Base-by-base conservation (phyloP, 352 stramenopile species). In the Globisporangium barbulae region DNA sequence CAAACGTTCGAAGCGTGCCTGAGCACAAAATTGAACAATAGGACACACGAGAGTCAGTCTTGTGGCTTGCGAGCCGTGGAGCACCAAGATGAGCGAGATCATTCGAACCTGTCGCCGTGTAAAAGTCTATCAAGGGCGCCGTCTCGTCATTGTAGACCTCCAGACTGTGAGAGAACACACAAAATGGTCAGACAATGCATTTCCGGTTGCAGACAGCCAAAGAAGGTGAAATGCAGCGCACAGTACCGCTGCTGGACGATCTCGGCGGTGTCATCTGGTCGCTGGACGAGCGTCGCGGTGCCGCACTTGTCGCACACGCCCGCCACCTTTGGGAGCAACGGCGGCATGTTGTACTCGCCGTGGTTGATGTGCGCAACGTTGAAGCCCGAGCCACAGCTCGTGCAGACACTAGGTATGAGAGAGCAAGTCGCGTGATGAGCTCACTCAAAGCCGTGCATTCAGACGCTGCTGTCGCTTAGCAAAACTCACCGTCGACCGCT, bases 131-230 rank as follows among this genome's bases (percentile, higher is more conserved):
- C 10, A 97, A 69, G 49, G 90, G 90, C 47, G 81, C 79, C 1
- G 90, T 97, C 68, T 97, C 85, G 28, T 88, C 71, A 49, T 95
- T 93, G 80, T 97, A 97, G 28, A 97, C 88, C 15, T 91, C 74
- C 64, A 97, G 63, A 30, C 85, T 88, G 31, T n/a, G 42, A 22
- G 5, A 48, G 42, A 19, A 61, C 22, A 28, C 31, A 50, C 35
- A 15, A 19, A 37, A 22, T 30, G 12, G 3, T 59, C 22, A 52
- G 19, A 55, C 22, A 41, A 3, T 44, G 21, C 57, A n/a, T 55
- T 25, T 19, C 35, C 12, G 12, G 17, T 41, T 41, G 35, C 1
- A 19, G 35, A 15, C 35, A 41, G 10, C 35, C 35, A 41, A 41
- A 41, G 35, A 15, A 41, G 35, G 35, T 15, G 35, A 41, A 41